A percentile compares a stretch with the other conserved stretches of the same genome.
phyloP scores from a whole-genome alignment of 441 rosid genomes.

The Raphanus hybrid region DNA sequence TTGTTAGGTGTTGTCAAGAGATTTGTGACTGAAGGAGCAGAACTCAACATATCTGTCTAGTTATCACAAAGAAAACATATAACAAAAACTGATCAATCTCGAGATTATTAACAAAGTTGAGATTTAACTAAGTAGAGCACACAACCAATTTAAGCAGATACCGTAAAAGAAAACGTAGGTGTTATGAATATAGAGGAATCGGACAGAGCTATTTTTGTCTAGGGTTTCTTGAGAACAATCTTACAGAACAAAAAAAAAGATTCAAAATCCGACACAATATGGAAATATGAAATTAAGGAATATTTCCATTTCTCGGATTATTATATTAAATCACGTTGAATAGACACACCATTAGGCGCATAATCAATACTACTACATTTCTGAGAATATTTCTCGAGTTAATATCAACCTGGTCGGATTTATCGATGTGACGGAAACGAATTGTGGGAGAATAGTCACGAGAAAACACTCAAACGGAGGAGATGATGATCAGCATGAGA shows the following conservation, averaged over 20 bases:
- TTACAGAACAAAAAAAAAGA: neutral
- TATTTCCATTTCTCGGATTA: neutral
- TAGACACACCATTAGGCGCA: neutral
- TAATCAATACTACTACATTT: neutral
- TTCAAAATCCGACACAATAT: neutral
- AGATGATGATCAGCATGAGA: neutral
- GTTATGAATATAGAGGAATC: neutral
- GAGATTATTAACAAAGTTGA: neutral
- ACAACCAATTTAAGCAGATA: neutral
- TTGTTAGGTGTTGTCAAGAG: conserved; percentile 14
- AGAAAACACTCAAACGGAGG: neutral
- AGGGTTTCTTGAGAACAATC: neutral
- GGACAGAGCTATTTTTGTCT: neutral
- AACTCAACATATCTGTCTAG: conserved; percentile 21
- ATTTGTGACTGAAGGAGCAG: conserved; percentile 36
- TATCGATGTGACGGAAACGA: neutral
- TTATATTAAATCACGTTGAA: neutral
- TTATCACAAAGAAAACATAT: conserved; percentile 4
- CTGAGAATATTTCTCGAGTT: neutral
- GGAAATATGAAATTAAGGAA: neutral
- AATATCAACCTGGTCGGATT: neutral
- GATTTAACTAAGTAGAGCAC: neutral
- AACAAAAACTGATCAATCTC: conserved; percentile 1
- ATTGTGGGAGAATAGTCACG: neutral
- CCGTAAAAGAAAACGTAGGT: neutral